Evolutionary conservation across 495 filamentous ascomycete genomes (phyloP), one percentile per base, ranked within the genome.

Genomic region (Aspergillus campestris): DNA sequence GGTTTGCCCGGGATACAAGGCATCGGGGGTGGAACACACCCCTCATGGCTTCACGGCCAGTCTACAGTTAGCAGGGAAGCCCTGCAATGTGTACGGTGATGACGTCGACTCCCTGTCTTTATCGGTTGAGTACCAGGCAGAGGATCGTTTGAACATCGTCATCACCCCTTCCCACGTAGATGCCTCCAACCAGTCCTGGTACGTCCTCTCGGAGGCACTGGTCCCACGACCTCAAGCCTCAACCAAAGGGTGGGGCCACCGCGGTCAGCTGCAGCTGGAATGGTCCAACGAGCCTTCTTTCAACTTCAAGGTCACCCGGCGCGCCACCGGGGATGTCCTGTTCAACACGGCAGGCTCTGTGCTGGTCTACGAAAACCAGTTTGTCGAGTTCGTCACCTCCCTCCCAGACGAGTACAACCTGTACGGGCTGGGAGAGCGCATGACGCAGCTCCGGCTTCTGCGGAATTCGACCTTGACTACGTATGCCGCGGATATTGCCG

Each of bases 401-500:
- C 45, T 83, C 31, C 80, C 79, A 0, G 64, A 72, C 35, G 65
- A 80, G 28, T 84, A 84, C 53, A 83, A 84, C 47, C 53, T 84
- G 27, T 83, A 81, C 48, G 78, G 80, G 7, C 60, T 83, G 18
- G 80, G 79, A 40, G 80, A 84, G 56, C 67, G 66, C 2, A 79
- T 83, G 31, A 74, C 77, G 56, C 70, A 71, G 24, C 55, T 83
- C n/a, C 65, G 78, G 11, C 66, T 83, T 9, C 68, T 75, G 24
- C 72, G 80, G 42, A 80, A 83, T 45, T 63, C 67, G 34, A 79
- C 72, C 48, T 71, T 82, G 30, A 89, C 85, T 4, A 71, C 86
- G 44, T 89, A 77, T 45, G 80, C 82, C 9, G 81, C 84, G 3
- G 87, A 92, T 58, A 73, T 74, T 69, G 78, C 65, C 8, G 74